Evolutionary conservation across 768 basidiomycete genomes (phyloP).

Genomic region (Dioszegia hungarica): DNA sequence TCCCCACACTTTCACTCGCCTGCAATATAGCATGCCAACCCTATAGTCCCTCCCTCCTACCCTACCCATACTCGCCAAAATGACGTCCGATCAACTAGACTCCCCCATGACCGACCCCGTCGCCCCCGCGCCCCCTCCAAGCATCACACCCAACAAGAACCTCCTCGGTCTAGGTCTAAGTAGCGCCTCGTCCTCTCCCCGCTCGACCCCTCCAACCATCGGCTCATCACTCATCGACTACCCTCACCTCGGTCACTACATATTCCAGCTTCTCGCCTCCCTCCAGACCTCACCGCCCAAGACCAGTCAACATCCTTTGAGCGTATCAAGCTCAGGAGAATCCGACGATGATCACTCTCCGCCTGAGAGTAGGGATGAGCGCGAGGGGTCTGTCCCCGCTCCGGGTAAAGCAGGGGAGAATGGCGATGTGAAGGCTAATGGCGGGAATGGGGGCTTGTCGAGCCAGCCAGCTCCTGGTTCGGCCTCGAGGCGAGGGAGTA

Average conservation of each 20-base stretch:
- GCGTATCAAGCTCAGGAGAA: constrained; percentile 42
- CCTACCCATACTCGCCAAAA: not conserved
- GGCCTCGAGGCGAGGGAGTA: not conserved
- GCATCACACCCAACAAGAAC: constrained; percentile 1
- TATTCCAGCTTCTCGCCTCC: constrained; percentile 28
- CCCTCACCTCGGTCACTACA: constrained; percentile 39
- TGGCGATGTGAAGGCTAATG: too few relatives aligned
- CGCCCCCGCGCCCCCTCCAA: not conserved
- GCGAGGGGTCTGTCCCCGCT: not conserved
- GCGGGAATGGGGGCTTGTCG: too few relatives aligned
- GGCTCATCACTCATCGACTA: constrained; percentile 20
- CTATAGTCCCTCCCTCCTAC: not conserved
- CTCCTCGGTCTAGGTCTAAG: constrained; percentile 5
- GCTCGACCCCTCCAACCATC: not conserved
- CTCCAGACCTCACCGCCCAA: constrained; percentile 20
- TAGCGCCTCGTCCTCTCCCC: constrained; percentile 14
- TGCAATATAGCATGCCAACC: not conserved
- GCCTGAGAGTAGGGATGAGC: constrained; percentile 23
- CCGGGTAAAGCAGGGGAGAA: not conserved
- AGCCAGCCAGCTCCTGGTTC: too few relatives aligned
- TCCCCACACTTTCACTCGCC: too few relatives aligned
- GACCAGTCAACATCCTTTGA: constrained; percentile 39
- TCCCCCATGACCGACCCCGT: not conserved
- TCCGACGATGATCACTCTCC: constrained; percentile 19
- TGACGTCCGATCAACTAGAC: not conserved